Base-by-base conservation (phyloP, 768 basidiomycete genomes). In the Boletus barrowsii region DNA sequence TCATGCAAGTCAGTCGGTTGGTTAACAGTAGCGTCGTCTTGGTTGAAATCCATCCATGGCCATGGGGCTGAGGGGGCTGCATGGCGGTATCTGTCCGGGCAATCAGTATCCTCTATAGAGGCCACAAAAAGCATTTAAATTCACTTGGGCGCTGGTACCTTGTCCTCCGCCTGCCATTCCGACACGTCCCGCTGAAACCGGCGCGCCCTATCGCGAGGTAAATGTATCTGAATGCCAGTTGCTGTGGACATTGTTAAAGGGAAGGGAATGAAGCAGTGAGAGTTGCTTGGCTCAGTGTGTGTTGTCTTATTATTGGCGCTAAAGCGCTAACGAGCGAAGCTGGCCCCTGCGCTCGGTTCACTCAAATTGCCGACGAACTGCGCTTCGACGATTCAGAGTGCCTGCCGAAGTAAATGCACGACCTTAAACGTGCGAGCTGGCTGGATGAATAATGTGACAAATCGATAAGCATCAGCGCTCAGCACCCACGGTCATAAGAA, bases 11-110 rank as follows among this genome's bases (percentile, higher is more conserved):
- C 9, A 9, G 26, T 29, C 9, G 8, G 26, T 29, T 9, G 26
- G 8, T 29, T 29, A 9, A 70, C 62, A 11, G 56, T 18, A 4
- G 60, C 51, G 0, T 41, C 49, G 52, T 67, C 71, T 33, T 49
- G 51, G 54, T 65, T 58, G 32, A 75, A 66, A 56, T 76, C 70
- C 57, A 76, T 68, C 66, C 72, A 76, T n/a, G 75, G 75, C 75
- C 75, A 76, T 29, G 75, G 74, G 17, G 72, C 73, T 4, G 70
- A 72, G 8, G 75, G 74, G 2, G 70, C 68, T 18, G 67, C 74
- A 55, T 76, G 74, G 3, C 75, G 66, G 49, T 74, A 68, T 47
- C 69, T 70, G 36, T 10, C 22, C 10, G 36, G 13, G 61, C 73
- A 64, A 56, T 75, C 17, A 45, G 14, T 14, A 33, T n/a, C 22